Conservation (phyloP, 139 green algal species). For the Chlorella sp. region DNA sequence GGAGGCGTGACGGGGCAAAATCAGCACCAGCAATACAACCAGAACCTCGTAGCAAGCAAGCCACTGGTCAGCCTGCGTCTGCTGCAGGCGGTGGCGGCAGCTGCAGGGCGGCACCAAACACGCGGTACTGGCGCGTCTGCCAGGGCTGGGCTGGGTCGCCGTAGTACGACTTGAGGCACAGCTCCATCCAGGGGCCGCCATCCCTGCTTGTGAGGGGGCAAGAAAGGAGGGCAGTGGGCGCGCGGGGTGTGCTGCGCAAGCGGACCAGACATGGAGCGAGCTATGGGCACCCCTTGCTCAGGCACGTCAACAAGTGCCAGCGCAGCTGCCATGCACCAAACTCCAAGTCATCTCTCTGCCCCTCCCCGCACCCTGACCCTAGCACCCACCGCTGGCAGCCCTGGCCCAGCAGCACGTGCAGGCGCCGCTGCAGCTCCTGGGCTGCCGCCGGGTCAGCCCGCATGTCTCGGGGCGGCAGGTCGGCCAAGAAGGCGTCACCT, state of each 20-base stretch:
- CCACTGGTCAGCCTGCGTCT: too few relatives aligned
- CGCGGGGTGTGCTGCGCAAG: too few relatives aligned
- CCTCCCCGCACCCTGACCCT: too few relatives aligned
- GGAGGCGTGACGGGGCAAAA: too few relatives aligned
- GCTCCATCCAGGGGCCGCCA: constrained; percentile 40
- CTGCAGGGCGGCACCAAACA: constrained; percentile 18
- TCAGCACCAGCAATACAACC: too few relatives aligned
- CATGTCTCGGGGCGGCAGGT: constrained; percentile 9
- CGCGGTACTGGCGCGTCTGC: constrained; percentile 25
- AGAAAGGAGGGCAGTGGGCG: background rate
- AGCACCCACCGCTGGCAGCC: constrained; percentile 13
- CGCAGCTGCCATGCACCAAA: too few relatives aligned
- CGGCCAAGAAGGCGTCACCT: constrained; percentile 40
- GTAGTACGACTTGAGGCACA: constrained; percentile 29
- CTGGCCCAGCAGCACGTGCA: constrained; percentile 22
- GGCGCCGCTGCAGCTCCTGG: background rate
- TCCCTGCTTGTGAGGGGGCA: background rate
- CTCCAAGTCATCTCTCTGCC: too few relatives aligned
- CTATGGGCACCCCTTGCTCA: too few relatives aligned
- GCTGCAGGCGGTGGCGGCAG: background rate
- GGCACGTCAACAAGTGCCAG: too few relatives aligned
- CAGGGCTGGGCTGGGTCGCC: background rate
- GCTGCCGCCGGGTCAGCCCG: background rate
- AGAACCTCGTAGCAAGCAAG: too few relatives aligned
- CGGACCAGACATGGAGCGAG: too few relatives aligned